Conservation (phyloP, 2,329 filamentous ascomycete genomes). For the Emergomyces orientalis region DNA sequence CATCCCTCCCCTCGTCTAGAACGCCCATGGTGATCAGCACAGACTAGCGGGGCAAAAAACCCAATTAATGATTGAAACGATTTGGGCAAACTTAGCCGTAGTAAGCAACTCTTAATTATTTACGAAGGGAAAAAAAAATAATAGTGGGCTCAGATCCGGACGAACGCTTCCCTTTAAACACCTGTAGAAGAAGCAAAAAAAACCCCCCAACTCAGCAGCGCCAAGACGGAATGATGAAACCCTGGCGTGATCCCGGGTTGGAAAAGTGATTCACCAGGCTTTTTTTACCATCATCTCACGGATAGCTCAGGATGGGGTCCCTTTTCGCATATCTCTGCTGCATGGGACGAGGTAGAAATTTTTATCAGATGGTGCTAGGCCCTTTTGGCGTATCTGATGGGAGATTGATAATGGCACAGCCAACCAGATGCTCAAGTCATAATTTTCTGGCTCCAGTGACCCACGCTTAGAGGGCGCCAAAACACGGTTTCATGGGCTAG, state of each 20-base stretch:
- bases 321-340: not conserved
- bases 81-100: not conserved
- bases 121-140: not conserved
- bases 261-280: not conserved
- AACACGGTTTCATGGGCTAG: not conserved
- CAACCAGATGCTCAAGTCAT: constrained; percentile 1
- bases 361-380: constrained; percentile 10
- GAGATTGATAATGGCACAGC: constrained; percentile 8
- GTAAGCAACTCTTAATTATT: not conserved
- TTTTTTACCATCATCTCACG: not conserved
- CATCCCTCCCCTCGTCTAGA: not conserved
- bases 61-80: not conserved
- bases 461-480: not conserved
- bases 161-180: not conserved
- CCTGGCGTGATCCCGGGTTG: not conserved
- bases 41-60: not conserved
- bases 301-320: not conserved
- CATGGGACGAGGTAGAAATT: not conserved
- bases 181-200: not conserved
- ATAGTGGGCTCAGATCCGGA: not conserved
- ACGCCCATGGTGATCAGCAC: not conserved
- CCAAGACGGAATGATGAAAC: not conserved
- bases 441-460: not conserved
- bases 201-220: not conserved
- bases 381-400: constrained; percentile 9